Base-by-base conservation (phyloP, 768 basidiomycete species). In the Phaeotremella fagi region DNA sequence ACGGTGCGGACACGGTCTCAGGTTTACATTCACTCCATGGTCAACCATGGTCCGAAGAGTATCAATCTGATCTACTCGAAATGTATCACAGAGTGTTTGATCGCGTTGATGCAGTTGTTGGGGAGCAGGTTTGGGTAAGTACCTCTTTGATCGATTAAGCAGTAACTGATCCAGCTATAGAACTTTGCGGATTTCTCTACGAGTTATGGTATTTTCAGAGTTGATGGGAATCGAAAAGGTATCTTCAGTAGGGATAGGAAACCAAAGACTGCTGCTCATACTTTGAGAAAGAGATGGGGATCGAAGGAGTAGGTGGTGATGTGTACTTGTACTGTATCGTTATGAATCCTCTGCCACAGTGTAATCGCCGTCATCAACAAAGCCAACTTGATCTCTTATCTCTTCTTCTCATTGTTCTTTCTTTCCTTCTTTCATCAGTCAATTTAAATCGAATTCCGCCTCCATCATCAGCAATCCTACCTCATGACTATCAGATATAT, bases 71-170 rank as follows among this genome's bases (percentile, higher is more conserved):
- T 20, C 54, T 46, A 26, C 46, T 37, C 27, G 57, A 58, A 16
- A 61, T 61, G 56, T 55, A 56, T 28, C 63, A 64, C 31, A 26
- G 60, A 23, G 60, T 59, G 15, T 63, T 63, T 50, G 61, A 63
- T 33, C 33, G 38, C 50, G 47, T 63, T 3, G 59, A 60, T 11
- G 50, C 59, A 9, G 36, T 63, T 15, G 35, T 47, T 16, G 61
- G 61, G 11, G 61, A 63, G 45, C 61, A 63, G 18, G 60, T 61
- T 22, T 64, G 63, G 63, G n/a, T n/a, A n/a, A n/a, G n/a, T n/a
- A n/a, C n/a, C n/a, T n/a, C n/a, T n/a, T n/a, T n/a, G n/a, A n/a
- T n/a, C n/a, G n/a, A n/a, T n/a, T n/a, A n/a, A n/a, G n/a, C n/a
- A n/a, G n/a, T n/a, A n/a, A n/a, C n/a, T n/a, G n/a, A n/a, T n/a